Evolutionary conservation across 768 basidiomycete species (phyloP), one percentile per base, ranked within the genome.

Genomic region (Tricholoma bakamatsutake): DNA sequence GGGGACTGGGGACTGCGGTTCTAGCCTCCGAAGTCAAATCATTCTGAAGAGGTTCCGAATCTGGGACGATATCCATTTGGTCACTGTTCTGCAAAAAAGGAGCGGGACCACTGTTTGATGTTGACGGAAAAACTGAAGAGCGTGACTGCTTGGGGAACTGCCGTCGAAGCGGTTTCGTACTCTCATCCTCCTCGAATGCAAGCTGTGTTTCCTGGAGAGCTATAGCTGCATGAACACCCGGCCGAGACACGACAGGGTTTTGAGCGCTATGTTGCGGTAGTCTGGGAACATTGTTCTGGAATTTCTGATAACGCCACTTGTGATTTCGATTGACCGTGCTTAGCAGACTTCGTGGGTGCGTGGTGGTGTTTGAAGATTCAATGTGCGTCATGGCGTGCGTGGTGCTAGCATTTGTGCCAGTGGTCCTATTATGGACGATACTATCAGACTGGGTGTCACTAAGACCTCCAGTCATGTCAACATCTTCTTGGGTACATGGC

Each of bases 41-140:
- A 15, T 21, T 12, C 28, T 71, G 72, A 17, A 69, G 65, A 47
- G 81, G 79, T 58, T 87, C 85, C 2, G 85, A 87, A 63, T 87
- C 87, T 2, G 85, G 84, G 13, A 88, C 73, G 50, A 85, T 54
- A 31, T 81, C 82, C 60, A 77, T 71, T 4, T 59, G 51, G 59
- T 75, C 76, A 39, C 62, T 56, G 9, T 48, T 48, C 46, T 48
- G 15, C 3, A n/a, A 15, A 15, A 48, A 15, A 30, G n/a, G 46
- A 17, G 46, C 31, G 39, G 52, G 52, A n/a, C 18, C 53, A 42
- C 55, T 56, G 42, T 40, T 52, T 27, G 58, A 50, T 10, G 57
- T 28, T 3, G 49, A 30, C 5, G 39, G 21, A 37, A 33, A 54
- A 56, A 30, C 21, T 15, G 52, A 30, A 17, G 51, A 28, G 13